Base-by-base conservation (phyloP, 352 stramenopile genomes). In the Pythium utonaiense region DNA sequence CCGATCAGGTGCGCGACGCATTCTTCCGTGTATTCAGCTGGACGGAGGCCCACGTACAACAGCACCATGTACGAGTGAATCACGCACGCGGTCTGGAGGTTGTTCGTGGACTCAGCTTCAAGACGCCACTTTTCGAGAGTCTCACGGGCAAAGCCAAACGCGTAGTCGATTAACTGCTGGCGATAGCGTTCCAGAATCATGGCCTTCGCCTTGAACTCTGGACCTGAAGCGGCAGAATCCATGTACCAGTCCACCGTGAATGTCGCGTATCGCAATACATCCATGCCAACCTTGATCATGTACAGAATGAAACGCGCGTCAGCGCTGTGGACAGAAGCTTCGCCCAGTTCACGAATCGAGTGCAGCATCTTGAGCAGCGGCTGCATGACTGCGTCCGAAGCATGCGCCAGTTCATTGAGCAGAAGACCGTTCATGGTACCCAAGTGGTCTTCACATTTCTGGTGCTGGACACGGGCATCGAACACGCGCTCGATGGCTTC, bases 401-500 rank as follows among this genome's bases (percentile, higher is more conserved):
- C 96, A 71, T 98, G 97, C 14, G 96, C 80, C 45, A 99, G 86
- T 66, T 99, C 97, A 69, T 99, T 99, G 50, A 99, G 90, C 13
- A 99, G 76, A 22, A 98, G 91, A 4, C 97, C 97, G 56, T 97
- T 94, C 69, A 98, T 96, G 2, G 97, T 99, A 9, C 96, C 89
- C 24, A 99, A 74, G 59, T 96, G 74, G 24, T 96, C 84, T 68
- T 89, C 84, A 47, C 80, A 91, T 54, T 89, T 87, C 50, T 95
- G 83, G 48, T 94, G 83, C 38, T 83, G 70, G 21, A 91, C 65
- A 14, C 81, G 69, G 8, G 82, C 86, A 62, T 95, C 82, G 42
- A 92, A 79, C 7, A 78, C 84, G 28, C 76, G 70, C 58, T 90
- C 71, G 38, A 95, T 72, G 4, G 83, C 80, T 66, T 95, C 86